phyloP scores from a whole-genome alignment of 1,284 basidiomycete species.

The Ustilago xerochloae region DNA sequence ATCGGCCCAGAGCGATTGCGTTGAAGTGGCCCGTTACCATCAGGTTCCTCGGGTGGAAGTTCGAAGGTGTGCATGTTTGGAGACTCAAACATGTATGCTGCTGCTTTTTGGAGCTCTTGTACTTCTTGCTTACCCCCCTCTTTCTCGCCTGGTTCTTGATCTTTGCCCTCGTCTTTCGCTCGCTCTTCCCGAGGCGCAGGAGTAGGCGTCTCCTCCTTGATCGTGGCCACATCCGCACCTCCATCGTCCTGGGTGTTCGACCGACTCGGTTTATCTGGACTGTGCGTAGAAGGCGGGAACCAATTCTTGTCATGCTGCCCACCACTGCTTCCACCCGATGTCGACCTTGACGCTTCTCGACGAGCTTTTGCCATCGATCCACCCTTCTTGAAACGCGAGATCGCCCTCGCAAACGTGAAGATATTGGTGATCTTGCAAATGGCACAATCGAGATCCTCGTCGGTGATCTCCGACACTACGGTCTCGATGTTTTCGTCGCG shows the following conservation, averaged over 20 bases:
- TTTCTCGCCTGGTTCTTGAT: background rate
- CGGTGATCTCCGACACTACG: constrained; percentile 62
- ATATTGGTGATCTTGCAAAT: constrained; percentile 65
- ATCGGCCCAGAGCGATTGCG: constrained; percentile 34
- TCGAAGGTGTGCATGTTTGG: constrained; percentile 44
- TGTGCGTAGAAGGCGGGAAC: constrained; percentile 24
- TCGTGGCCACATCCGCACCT: constrained; percentile 11
- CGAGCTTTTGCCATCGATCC: constrained; percentile 28
- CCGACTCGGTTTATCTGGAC: constrained; percentile 4
- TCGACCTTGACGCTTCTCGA: constrained; percentile 21
- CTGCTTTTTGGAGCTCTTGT: constrained; percentile 13
- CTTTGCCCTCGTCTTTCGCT: background rate
- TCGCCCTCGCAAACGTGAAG: constrained; percentile 65
- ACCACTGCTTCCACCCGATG: constrained; percentile 18
- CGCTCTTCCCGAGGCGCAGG: background rate
- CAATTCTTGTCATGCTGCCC: constrained; percentile 32
- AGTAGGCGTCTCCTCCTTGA: constrained; percentile 24
- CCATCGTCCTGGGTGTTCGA: constrained; percentile 4
- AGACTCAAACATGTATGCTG: constrained; percentile 31
- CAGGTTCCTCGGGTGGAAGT: constrained; percentile 21
- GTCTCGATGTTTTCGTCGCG: constrained; percentile 52
- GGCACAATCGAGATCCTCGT: constrained; percentile 64
- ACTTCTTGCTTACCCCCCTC: background rate
- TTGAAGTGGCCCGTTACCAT: constrained; percentile 29
- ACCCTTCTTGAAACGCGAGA: constrained; percentile 63